A percentile compares a stretch with the other conserved stretches of the same genome.
phyloP scores from a whole-genome alignment of 176 grass and related monocot species.

The Stipa capillata region DNA sequence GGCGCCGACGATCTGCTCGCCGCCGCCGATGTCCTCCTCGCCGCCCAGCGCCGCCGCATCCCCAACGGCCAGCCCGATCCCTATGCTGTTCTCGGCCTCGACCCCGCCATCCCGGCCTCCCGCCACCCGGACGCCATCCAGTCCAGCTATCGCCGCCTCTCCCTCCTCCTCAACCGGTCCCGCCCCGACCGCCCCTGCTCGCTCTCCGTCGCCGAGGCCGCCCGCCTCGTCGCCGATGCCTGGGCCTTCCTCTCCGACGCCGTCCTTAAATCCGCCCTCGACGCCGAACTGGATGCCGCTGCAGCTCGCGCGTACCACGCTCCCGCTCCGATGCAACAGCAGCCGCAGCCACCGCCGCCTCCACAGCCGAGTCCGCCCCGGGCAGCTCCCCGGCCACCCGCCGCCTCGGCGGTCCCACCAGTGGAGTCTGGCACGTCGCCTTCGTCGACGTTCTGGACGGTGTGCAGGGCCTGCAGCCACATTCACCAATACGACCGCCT shows the following conservation, averaged over 20 bases:
- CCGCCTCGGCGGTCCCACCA: not conserved
- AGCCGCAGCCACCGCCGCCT: no score
- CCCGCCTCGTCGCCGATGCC: constrained; percentile 41
- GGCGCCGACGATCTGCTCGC: constrained; percentile 61
- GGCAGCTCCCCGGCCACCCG: no score
- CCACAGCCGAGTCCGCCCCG: no score
- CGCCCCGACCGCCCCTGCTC: constrained; percentile 12
- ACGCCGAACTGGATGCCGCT: constrained; percentile 41
- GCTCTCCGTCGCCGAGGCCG: constrained; percentile 38
- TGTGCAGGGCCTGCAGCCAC: constrained; percentile 51
- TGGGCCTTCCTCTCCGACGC: constrained; percentile 68
- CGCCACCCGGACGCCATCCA: constrained; percentile 35
- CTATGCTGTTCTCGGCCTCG: constrained; percentile 65
- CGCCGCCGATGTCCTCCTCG: constrained; percentile 47
- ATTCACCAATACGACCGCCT: constrained; percentile 64
- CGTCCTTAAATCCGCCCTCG: constrained; percentile 50
- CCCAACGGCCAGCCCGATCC: constrained; percentile 47
- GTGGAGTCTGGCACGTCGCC: not conserved
- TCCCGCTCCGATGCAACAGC: constrained; percentile 1
- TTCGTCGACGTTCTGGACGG: constrained; percentile 53
- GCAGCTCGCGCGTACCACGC: not conserved
- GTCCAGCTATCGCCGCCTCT: constrained; percentile 50
- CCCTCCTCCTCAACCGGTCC: constrained; percentile 43
- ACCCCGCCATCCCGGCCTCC: constrained; percentile 27
- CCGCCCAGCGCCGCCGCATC: constrained; percentile 28